Base-by-base conservation (phyloP, 345 rosid species). In the Punica granatum region DNA sequence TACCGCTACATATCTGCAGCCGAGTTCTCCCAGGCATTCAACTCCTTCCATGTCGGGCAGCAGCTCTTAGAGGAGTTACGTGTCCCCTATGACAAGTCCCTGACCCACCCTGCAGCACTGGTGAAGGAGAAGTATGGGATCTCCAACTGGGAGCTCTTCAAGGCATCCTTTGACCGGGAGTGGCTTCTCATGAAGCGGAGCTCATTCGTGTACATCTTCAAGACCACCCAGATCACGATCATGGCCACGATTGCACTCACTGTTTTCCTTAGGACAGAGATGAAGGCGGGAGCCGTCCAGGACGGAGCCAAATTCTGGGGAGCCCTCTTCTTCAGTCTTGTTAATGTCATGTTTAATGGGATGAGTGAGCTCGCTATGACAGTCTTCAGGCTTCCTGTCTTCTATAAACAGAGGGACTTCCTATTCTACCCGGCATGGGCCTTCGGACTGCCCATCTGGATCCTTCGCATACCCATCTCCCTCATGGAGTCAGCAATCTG, bases 361-460 rank as follows among this genome's bases (percentile, higher is more conserved):
- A 74, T 77, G 76, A 70, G 79, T 7, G 90, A 85, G 77, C 74
- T 89, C 1, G 81, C 95, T 0, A 81, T 89, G 88, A 84, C 92
- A 23, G 81, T 89, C n/a, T 78, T 74, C 61, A 80, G 83, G 80
- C 92, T 89, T 75, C 92, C 90, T 7, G 91, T 88, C 49, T 86
- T 88, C 79, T 88, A 78, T 76, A 88, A 88, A 78, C 95, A 88
- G 79, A 83, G 95, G 7, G 83, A 78, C 43, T 72, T 79, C 71
- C 60, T 77, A 34, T 88, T 86, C 72, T 88, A 76, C 67, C 95
- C 95, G 1, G 73, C 92, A 0, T 86, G 92, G 95, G 84, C 86
- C 6, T 88, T 78, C 43, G 74, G 90, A 0, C 32, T 88, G 65
- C 89, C 95, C 33, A 65, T 81, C 8, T 88, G 88, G 74, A 64